Conservation (phyloP, 805 yeast species). For the Debaryomyces tyrocola region DNA sequence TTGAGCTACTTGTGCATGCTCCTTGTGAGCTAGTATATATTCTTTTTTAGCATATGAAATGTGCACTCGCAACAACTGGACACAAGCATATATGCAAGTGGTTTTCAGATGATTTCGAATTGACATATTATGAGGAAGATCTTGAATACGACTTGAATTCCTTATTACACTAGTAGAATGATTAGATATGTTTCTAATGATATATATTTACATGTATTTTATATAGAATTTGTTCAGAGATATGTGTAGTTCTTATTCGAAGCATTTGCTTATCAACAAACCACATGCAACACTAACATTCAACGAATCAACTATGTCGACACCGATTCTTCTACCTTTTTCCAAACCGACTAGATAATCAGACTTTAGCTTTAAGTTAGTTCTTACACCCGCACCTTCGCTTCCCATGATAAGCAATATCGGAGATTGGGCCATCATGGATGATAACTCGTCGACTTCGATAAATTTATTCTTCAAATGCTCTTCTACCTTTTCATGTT, state of each 20-base stretch:
- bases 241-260: background rate
- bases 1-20: no score
- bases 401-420: constrained; percentile 76
- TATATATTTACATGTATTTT: no score
- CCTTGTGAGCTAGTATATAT: no score
- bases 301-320: constrained; percentile 63
- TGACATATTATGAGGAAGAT: no score
- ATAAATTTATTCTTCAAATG: constrained; percentile 35
- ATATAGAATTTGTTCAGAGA: no score
- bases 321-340: constrained; percentile 27
- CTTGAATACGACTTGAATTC: background rate
- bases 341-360: constrained; percentile 49
- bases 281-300: constrained; percentile 92
- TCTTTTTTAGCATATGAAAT: no score
- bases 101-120: no score
- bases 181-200: background rate
- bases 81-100: no score
- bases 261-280: constrained; percentile 43
- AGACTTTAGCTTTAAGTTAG: constrained; percentile 57
- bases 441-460: constrained; percentile 42
- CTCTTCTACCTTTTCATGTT: constrained; percentile 24
- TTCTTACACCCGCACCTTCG: constrained; percentile 82
- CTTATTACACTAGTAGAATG: background rate
- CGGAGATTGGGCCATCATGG: constrained; percentile 51
- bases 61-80: no score